Evolutionary conservation across 2,329 filamentous ascomycete species (phyloP).

Genomic region (Pyricularia pennisetigena): DNA sequence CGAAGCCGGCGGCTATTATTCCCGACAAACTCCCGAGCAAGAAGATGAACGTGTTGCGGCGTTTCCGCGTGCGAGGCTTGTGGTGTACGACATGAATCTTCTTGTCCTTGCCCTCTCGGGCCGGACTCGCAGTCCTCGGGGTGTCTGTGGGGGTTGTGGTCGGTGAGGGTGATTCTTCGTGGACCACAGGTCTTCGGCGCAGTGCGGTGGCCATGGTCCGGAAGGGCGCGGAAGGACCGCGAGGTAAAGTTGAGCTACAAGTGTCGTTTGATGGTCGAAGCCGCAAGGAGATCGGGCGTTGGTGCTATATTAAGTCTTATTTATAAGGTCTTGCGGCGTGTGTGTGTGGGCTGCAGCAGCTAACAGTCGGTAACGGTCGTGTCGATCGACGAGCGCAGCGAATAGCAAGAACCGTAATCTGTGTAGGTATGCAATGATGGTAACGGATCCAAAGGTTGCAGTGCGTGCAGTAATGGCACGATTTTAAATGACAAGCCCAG

Average conservation of each 20-base stretch:
- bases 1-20: conserved; percentile 78
- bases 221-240: not conserved
- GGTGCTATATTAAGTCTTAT: too few species aligned
- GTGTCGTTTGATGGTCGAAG: not conserved
- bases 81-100: conserved; percentile 31
- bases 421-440: not conserved
- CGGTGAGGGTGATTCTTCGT: conserved; percentile 17
- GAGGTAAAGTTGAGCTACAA: not conserved
- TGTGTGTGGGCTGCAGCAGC: too few species aligned
- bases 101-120: conserved; percentile 13
- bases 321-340: too few species aligned
- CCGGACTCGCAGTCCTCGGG: conserved; percentile 8
- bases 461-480: not conserved
- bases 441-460: not conserved
- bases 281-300: too few species aligned
- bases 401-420: not conserved
- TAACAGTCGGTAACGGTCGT: too few species aligned
- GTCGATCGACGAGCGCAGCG: not conserved
- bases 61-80: conserved; percentile 49
- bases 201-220: conserved; percentile 15
- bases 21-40: conserved; percentile 83
- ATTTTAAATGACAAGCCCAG: not conserved
- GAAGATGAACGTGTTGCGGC: conserved; percentile 75
- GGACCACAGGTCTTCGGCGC: conserved; percentile 13
- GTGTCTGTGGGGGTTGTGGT: conserved; percentile 15